These are phyloP conservation scores for Trametes versicolor DNA, from an alignment of 1,284 basidiomycete genomes.

Conservation along the genomic window DNA sequence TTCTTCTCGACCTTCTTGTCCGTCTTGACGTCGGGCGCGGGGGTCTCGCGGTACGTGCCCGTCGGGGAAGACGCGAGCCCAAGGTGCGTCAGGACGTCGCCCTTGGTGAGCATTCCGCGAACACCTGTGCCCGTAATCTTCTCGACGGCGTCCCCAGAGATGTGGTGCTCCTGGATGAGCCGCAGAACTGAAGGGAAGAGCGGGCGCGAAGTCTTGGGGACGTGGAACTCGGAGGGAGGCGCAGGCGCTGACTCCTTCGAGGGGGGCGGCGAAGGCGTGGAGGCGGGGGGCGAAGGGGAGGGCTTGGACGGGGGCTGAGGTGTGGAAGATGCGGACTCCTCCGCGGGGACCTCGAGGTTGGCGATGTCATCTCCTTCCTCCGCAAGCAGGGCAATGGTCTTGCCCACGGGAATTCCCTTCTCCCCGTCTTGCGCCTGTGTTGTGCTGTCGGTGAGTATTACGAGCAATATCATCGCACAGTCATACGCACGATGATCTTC, in stretches of 20 bases:
- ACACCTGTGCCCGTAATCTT: conserved; percentile 82
- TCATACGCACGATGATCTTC: conserved; percentile 82
- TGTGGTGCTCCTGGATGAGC: conserved; percentile 67
- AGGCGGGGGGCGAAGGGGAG: conserved; percentile 33
- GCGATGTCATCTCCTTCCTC: conserved; percentile 97
- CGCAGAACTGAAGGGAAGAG: conserved; percentile 84
- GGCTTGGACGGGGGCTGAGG: conserved; percentile 37
- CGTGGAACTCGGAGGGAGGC: conserved; percentile 38
- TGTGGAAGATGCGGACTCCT: conserved; percentile 41
- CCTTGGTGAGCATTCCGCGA: conserved; percentile 91
- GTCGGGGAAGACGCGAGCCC: conserved; percentile 84
- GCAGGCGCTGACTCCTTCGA: conserved; percentile 41
- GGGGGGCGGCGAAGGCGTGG: conserved; percentile 43
- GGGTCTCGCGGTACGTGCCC: conserved; percentile 71
- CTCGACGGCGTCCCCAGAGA: conserved; percentile 62
- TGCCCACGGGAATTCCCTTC: conserved; percentile 90
- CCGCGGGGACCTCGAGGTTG: conserved; percentile 79
- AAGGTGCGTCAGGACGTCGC: conserved; percentile 85
- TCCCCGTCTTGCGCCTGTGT: conserved; percentile 80
- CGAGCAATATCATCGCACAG: conserved; percentile 6
- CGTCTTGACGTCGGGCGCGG: conserved; percentile 45
- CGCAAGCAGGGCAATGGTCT: conserved; percentile 91
- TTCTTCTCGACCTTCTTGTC: conserved; percentile 43
- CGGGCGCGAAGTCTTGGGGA: conserved; percentile 65
- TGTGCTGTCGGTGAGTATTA: not conserved